Evolutionary conservation across 1,284 basidiomycete species (phyloP).

Genomic region (Boletus sp.): DNA sequence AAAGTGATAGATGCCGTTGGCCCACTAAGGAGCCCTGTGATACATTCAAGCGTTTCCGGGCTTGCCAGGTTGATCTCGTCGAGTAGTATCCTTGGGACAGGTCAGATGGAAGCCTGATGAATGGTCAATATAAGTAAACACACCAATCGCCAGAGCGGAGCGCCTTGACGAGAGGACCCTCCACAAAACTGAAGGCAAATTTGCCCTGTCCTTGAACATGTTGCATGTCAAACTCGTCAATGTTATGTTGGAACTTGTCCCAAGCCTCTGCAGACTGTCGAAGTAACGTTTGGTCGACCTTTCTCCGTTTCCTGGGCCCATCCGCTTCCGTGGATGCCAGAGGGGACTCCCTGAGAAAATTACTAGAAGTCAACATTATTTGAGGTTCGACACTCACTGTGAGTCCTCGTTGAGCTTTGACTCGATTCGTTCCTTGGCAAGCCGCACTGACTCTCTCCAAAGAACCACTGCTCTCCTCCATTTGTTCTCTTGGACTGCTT

Average conservation of each 20-base stretch:
- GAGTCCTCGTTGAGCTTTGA: conserved; percentile 41
- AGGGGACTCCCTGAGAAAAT: conserved; percentile 7
- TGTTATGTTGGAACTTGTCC: conserved; percentile 70
- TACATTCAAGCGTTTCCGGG: conserved; percentile 92
- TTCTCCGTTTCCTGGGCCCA: conserved; percentile 73
- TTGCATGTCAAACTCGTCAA: conserved; percentile 83
- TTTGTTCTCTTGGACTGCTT: conserved; percentile 78
- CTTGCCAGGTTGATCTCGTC: conserved; percentile 98
- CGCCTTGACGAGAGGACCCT: conserved; percentile 95
- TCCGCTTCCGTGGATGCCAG: conserved; percentile 37
- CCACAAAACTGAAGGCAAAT: conserved; percentile 93
- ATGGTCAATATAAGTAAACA: conserved; percentile 25
- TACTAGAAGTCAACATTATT: not conserved
- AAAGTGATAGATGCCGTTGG: conserved; percentile 87
- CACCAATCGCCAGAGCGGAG: conserved; percentile 90
- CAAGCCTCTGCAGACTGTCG: conserved; percentile 59
- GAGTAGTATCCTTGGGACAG: conserved; percentile 73
- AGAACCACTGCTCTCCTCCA: conserved; percentile 86
- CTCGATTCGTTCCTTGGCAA: conserved; percentile 65
- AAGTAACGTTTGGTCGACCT: conserved; percentile 50
- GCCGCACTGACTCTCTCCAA: conserved; percentile 78
- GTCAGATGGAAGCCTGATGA: conserved; percentile 1
- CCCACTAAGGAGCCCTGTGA: conserved; percentile 85
- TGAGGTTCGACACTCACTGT: conserved; percentile 38
- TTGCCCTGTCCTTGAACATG: conserved; percentile 84